These are phyloP conservation scores for Pleurotus ostreatus DNA, from an alignment of 768 basidiomycete species.

Conservation along the genomic window DNA sequence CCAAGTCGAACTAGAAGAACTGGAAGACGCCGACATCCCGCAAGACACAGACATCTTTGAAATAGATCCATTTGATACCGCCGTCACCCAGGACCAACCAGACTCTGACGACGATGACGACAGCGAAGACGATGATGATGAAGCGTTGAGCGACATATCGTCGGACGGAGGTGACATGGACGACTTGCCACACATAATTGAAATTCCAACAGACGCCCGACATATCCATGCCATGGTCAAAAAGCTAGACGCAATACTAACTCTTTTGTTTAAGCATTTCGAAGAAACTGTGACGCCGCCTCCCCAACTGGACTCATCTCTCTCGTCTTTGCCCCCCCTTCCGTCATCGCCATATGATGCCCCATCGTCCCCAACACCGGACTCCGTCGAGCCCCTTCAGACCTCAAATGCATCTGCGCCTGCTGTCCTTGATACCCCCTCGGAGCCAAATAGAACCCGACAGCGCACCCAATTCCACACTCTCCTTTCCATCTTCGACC, in stretches of 20 bases:
- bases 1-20: slow-evolving; percentile 90
- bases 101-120: slow-evolving; percentile 56
- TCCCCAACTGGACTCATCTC: slow-evolving; percentile 12
- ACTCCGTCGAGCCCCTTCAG: neutral
- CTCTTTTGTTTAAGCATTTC: slow-evolving; percentile 84
- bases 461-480: slow-evolving; percentile 73
- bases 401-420: neutral
- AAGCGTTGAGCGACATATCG: slow-evolving; percentile 69
- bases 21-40: slow-evolving; percentile 64
- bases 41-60: slow-evolving; percentile 63
- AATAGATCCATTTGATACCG: slow-evolving; percentile 82
- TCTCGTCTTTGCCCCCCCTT: slow-evolving; percentile 21
- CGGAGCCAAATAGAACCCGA: slow-evolving; percentile 24
- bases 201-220: slow-evolving; percentile 53
- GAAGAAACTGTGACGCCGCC: slow-evolving; percentile 33
- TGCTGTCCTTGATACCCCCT: slow-evolving; percentile 6
- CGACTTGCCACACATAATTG: slow-evolving; percentile 30
- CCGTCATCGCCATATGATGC: slow-evolving; percentile 23
- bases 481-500: slow-evolving; percentile 90
- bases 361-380: slow-evolving; percentile 14
- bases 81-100: slow-evolving; percentile 70
- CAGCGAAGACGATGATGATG: slow-evolving; percentile 37
- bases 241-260: slow-evolving; percentile 88
- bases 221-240: slow-evolving; percentile 84
- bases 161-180: slow-evolving; percentile 58